phyloP scores from a whole-genome alignment of 2,329 filamentous ascomycete genomes.

The Ascochyta fabae region DNA sequence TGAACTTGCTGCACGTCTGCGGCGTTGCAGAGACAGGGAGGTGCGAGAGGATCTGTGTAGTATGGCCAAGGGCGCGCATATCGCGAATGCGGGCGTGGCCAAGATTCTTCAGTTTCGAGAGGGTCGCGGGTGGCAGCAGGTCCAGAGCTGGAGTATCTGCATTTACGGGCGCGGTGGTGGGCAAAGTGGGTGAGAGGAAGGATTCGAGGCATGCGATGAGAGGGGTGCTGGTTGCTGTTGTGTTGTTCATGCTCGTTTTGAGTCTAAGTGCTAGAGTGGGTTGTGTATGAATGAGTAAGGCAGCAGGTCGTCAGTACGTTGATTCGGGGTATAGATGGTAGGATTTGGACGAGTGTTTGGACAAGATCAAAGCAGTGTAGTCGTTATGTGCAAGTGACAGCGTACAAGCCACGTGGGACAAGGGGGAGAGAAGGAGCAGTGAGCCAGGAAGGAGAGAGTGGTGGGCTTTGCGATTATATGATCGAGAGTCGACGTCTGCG shows the following conservation, averaged over 20 bases:
- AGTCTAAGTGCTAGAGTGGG: background rate
- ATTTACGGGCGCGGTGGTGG: constrained; percentile 8
- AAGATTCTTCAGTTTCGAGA: constrained; percentile 34
- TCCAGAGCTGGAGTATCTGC: constrained; percentile 18
- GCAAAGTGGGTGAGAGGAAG: constrained; percentile 26
- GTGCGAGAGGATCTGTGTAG: constrained; percentile 37
- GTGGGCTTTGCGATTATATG: too few species aligned
- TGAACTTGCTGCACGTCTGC: constrained; percentile 29
- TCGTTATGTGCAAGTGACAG: too few species aligned
- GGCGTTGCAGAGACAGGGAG: constrained; percentile 26
- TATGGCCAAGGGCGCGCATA: constrained; percentile 29
- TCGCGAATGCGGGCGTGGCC: constrained; percentile 32
- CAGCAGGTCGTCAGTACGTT: background rate
- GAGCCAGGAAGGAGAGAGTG: too few species aligned
- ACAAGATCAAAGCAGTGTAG: too few species aligned
- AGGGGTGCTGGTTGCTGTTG: constrained; percentile 9
- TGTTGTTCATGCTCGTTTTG: constrained; percentile 17
- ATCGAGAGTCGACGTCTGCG: too few species aligned
- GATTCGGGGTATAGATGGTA: background rate
- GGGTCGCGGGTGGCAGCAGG: constrained; percentile 22
- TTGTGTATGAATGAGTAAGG: background rate
- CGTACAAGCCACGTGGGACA: too few species aligned
- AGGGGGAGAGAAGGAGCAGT: too few species aligned
- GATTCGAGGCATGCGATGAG: constrained; percentile 39
- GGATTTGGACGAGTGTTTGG: background rate